phyloP scores from a whole-genome alignment of 75 land plant species.

The Pinus tabuliformis region DNA sequence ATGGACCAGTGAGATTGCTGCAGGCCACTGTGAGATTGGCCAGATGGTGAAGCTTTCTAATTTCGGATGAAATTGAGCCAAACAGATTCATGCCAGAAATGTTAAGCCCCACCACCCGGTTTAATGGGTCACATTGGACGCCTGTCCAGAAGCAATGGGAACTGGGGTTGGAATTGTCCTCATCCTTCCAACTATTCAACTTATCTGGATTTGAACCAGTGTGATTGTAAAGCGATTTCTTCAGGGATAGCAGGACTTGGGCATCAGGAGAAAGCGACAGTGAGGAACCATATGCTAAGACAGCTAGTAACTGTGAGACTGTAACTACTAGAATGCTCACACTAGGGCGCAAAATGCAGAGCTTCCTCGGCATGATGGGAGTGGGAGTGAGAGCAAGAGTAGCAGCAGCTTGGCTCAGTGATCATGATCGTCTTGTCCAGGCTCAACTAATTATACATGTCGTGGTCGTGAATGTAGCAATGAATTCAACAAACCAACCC shows the following conservation, averaged over 20 bases:
- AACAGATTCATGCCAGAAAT: constrained; percentile 57
- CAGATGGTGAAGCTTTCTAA: constrained; percentile 36
- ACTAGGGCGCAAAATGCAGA: too few relatives aligned
- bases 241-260: constrained; percentile 18
- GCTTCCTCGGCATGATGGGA: too few relatives aligned
- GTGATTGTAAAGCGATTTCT: constrained; percentile 8
- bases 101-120: constrained; percentile 26
- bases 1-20: constrained; percentile 41
- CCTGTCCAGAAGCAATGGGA: constrained; percentile 43
- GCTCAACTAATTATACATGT: too few relatives aligned
- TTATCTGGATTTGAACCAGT: background rate
- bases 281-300: background rate
- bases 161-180: background rate
- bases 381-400: too few relatives aligned
- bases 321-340: too few relatives aligned
- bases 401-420: too few relatives aligned
- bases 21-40: constrained; percentile 39
- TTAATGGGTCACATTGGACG: constrained; percentile 23
- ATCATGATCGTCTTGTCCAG: too few relatives aligned
- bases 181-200: constrained; percentile 16
- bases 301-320: too few relatives aligned
- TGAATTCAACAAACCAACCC: too few relatives aligned
- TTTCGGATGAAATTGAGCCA: constrained; percentile 39
- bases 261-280: constrained; percentile 12
- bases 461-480: too few relatives aligned